Base-by-base conservation (phyloP, 2,329 filamentous ascomycete genomes). In the Microsporum audouinii region DNA sequence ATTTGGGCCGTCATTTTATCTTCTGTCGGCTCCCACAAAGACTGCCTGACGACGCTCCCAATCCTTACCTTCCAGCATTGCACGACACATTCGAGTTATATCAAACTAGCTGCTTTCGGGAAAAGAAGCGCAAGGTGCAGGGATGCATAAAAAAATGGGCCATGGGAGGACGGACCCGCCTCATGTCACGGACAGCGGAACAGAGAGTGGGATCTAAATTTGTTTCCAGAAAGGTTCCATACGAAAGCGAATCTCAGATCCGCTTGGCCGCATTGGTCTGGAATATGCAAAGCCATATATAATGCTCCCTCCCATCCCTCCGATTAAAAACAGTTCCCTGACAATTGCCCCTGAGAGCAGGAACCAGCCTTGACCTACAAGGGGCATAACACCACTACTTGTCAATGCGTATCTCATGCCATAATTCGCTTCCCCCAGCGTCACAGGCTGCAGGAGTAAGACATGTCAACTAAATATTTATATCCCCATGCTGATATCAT, bases 171-270 rank as follows among this genome's bases (percentile, higher is more conserved):
- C 49, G 49, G 49, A 23, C 49, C 49, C 49, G 49, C 49, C 17
- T 17, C 49, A 34, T 36, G 31, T 55, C 23, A 31, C 49, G 7
- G 31, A 55, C 31, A n/a, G 17, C 49, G 49, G 49, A 31, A 55
- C n/a, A 55, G 8, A 55, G 36, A 34, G 10, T 17, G 49, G 12
- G 49, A 53, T 29, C 12, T 41, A 3, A 34, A 14, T 31, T 33
- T 34, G 29, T 34, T 55, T 34, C 49, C 31, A 55, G 49, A 55
- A 55, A 55, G 49, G 49, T n/a, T 55, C 49, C 49, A 55, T 55
- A 55, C 49, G 49, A 55, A 55, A 55, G 31, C 49, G 33, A 55
- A 55, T 55, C 49, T 55, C 2, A 55, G 49, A 55, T 55, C 49
- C 31, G 49, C 49, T 7, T 14, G 31, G 49, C 29, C 49, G 43